Percentiles rank a stretch among this genome's conserved stretches.
Evolutionary conservation across 192 early-diverging fungal species (phyloP).

Genomic region (Coemansia sp.): DNA sequence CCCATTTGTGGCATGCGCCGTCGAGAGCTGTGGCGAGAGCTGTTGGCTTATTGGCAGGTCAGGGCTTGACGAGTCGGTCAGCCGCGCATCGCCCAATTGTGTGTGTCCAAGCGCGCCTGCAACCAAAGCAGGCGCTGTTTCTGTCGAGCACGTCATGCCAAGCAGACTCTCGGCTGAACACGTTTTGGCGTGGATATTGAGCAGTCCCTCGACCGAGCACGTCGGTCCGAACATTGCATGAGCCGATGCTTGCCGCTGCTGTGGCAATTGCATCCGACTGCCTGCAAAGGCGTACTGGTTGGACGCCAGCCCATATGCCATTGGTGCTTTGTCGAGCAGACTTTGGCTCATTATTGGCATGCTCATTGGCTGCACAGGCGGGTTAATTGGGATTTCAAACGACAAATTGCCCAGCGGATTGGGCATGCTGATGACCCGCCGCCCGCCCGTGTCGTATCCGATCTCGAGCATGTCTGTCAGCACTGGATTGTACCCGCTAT

Average conservation of each 20-base stretch:
- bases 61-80: constrained; percentile 7
- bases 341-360: constrained; percentile 5
- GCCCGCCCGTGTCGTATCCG: constrained; percentile 32
- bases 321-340: no score
- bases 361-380: constrained; percentile 23
- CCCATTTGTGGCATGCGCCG: not conserved
- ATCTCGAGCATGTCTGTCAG: constrained; percentile 37
- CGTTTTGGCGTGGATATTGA: no score
- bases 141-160: constrained; percentile 1
- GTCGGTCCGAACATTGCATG: not conserved
- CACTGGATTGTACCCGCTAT: constrained; percentile 2
- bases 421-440: constrained; percentile 52
- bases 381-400: constrained; percentile 44
- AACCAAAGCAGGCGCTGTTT: not conserved
- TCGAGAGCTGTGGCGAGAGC: not conserved
- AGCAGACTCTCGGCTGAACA: no score
- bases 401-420: constrained; percentile 49
- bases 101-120: not conserved
- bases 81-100: not conserved
- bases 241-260: not conserved
- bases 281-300: not conserved
- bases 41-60: constrained; percentile 20
- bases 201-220: not conserved
- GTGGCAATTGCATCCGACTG: not conserved
- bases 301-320: not conserved